A percentile compares a stretch with the other conserved stretches of the same genome.
Evolutionary conservation across 257 asterid genomes (phyloP).

Genomic region (Primulina eburnea): DNA sequence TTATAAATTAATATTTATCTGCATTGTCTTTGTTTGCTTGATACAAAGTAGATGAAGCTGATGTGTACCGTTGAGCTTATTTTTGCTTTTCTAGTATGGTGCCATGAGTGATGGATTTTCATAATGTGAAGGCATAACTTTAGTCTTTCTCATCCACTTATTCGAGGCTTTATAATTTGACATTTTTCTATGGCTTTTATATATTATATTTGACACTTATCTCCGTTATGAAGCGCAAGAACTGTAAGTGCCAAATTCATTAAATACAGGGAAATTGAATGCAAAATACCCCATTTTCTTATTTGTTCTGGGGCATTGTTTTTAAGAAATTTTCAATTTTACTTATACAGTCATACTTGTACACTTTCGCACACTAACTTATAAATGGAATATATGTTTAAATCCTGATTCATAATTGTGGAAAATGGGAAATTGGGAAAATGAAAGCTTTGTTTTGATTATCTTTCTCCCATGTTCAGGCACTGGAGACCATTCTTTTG

Average conservation of each 20-base stretch:
- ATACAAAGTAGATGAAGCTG: not conserved
- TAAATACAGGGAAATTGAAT: too few relatives aligned
- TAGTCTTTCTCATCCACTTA: not conserved
- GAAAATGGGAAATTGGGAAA: not conserved
- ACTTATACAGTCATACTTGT: not conserved
- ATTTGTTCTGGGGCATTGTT: not conserved
- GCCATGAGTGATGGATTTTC: not conserved
- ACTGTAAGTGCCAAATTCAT: too few relatives aligned
- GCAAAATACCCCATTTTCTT: too few relatives aligned
- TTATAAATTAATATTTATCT: not conserved
- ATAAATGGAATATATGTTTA: not conserved
- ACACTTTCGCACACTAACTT: not conserved
- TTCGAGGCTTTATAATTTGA: not conserved
- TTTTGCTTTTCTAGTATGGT: slow-evolving; percentile 10
- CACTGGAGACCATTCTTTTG: slow-evolving; percentile 91
- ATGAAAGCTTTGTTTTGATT: slow-evolving; percentile 6
- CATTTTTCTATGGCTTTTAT: not conserved
- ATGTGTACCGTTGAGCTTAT: not conserved
- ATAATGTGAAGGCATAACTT: not conserved
- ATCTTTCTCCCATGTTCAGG: slow-evolving; percentile 42
- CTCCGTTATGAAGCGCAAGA: too few relatives aligned
- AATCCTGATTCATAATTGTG: not conserved
- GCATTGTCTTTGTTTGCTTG: not conserved
- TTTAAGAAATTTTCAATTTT: not conserved
- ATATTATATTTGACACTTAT: too few relatives aligned